Evolutionary conservation across 2,329 filamentous ascomycete species (phyloP), one percentile per base, ranked within the genome.

Genomic region (Colletotrichum higginsianum): DNA sequence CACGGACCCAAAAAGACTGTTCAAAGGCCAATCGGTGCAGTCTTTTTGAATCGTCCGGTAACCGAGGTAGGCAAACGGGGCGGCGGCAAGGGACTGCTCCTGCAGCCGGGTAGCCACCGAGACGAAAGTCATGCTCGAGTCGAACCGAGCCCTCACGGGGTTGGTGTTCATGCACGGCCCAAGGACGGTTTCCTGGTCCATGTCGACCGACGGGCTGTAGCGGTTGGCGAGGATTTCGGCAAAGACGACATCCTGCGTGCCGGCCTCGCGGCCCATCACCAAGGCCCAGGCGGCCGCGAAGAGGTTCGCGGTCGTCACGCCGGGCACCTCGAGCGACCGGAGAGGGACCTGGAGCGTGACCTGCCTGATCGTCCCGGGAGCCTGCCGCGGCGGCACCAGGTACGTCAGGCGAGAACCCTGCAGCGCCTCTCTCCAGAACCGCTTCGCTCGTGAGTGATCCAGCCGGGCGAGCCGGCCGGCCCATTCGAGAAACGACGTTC

Each of bases 271-370:
- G 12, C 40, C 56, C 56, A 46, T 60, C 3, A 60, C 40, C 40
- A 60, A 23, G 56, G 56, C 56, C 56, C 56, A 60, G 56, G 56
- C 56, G 40, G 56, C 56, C 44, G 42, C 44, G 35, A 60, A 60
- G 40, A 60, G 56, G 40, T 60, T 60, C 2, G 56, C 56, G 18
- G 40, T 46, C 40, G 56, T 60, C 3, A 60, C 15, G 13, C 56
- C 56, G 11, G 40, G 56, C 15, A 60, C 56, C n/a, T 18, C 9
- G 16, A 60, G 56, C 13, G 2, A 42, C 11, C 18, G 38, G 11
- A 60, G 56, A 21, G 56, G 3, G 15, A 60, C 15, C 9, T 40
- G 56, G 23, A 60, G 18, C 56, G 42, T 18, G 21, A 60, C 40
- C 40, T 44, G 35, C 56, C 30, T 60, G 13, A 60, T 13, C 6